phyloP scores from a whole-genome alignment of 805 yeast genomes.

The Metschnikowia continentalis region DNA sequence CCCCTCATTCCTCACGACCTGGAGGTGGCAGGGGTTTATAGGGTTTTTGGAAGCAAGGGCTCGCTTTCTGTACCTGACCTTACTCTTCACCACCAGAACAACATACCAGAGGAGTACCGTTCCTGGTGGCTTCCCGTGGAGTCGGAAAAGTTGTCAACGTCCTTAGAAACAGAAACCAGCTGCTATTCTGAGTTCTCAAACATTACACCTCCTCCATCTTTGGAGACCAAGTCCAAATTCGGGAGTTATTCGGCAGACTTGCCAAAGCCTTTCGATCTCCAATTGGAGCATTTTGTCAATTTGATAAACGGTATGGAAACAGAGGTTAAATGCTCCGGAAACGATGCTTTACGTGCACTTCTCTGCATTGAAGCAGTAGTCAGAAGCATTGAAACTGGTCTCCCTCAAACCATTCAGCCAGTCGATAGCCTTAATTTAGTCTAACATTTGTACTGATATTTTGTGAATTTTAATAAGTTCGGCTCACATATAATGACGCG shows the following conservation, averaged over 20 bases:
- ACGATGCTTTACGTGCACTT: conserved; percentile 32
- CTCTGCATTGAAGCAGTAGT: conserved; percentile 34
- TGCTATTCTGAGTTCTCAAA: neutral
- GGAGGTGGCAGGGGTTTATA: conserved; percentile 31
- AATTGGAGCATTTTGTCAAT: conserved; percentile 36
- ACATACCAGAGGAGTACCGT: conserved; percentile 15
- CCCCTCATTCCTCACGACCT: conserved; percentile 35
- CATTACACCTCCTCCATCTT: conserved; percentile 32
- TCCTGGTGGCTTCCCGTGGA: conserved; percentile 29
- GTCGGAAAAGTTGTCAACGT: conserved; percentile 18
- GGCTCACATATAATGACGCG: neutral
- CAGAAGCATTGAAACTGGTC: conserved; percentile 28
- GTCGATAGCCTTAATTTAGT: conserved; percentile 1
- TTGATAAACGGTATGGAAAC: conserved; percentile 27
- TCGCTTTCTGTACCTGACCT: conserved; percentile 40
- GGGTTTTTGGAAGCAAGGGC: conserved; percentile 37
- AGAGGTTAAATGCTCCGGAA: conserved; percentile 27
- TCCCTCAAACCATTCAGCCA: conserved; percentile 19
- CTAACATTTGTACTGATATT: neutral
- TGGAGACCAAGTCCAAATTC: conserved; percentile 19
- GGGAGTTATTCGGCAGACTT: conserved; percentile 4
- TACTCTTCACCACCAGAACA: conserved; percentile 32
- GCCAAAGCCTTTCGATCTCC: conserved; percentile 35
- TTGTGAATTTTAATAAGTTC: neutral
- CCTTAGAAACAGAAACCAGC: neutral